Evolutionary conservation across 148 eudicot species (phyloP).

Genomic region (Persicaria maculosa): DNA sequence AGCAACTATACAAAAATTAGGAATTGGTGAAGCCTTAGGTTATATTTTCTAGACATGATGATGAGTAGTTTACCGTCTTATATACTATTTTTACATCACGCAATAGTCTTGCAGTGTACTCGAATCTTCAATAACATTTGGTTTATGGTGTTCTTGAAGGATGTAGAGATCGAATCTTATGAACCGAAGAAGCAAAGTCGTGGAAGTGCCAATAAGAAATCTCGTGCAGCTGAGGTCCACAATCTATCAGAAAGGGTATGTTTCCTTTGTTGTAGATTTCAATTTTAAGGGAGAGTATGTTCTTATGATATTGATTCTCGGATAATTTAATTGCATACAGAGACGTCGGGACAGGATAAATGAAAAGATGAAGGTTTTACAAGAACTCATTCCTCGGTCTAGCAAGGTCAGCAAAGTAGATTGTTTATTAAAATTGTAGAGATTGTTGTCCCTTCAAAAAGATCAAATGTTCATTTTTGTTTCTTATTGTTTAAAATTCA

Average conservation of each 20-base stretch:
- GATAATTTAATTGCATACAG: slow-evolving; percentile 28
- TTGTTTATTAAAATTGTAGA: background rate
- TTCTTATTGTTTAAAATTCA: slow-evolving; percentile 9
- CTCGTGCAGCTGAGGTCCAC: slow-evolving; percentile 96
- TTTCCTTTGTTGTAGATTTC: background rate
- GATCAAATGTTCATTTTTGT: background rate
- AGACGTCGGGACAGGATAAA: slow-evolving; percentile 84
- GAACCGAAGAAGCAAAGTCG: slow-evolving; percentile 42
- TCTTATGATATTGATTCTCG: background rate
- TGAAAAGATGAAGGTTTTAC: slow-evolving; percentile 79
- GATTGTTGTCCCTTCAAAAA: background rate
- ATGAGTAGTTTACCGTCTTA: no score
- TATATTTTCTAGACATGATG: no score
- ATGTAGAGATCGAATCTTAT: slow-evolving; percentile 46
- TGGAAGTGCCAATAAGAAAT: slow-evolving; percentile 57
- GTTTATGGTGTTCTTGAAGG: slow-evolving; percentile 23
- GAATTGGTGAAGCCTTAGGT: no score
- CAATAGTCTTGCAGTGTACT: no score
- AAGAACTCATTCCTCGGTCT: slow-evolving; percentile 78
- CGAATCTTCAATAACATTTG: no score
- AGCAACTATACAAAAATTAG: no score
- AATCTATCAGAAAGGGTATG: slow-evolving; percentile 85
- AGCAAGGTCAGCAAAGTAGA: slow-evolving; percentile 43
- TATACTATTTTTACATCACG: no score
- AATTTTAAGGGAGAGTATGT: background rate